A percentile compares a stretch with the other conserved stretches of the same genome.
phyloP scores from a whole-genome alignment of 2,329 filamentous ascomycete species.

The Huntiella bhutanensis region DNA sequence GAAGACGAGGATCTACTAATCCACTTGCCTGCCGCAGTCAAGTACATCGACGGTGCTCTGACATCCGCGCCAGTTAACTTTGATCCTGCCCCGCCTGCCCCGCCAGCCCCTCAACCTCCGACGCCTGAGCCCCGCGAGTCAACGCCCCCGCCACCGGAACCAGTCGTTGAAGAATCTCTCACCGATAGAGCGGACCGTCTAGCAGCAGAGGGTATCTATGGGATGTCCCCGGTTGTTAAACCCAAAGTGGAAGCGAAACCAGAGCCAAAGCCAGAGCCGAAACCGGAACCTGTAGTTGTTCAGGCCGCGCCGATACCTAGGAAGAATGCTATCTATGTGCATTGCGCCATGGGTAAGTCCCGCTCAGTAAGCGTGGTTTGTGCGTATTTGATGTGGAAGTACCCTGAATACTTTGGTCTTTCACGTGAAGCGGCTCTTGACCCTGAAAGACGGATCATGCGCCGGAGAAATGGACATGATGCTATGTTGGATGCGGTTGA shows the following conservation, averaged over 20 bases:
- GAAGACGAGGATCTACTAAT: constrained; percentile 74
- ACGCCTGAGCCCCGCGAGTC: background rate
- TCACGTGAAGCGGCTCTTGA: constrained; percentile 24
- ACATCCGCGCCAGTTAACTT: constrained; percentile 12
- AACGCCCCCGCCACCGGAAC: background rate
- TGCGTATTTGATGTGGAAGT: constrained; percentile 63
- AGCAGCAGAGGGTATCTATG: constrained; percentile 5
- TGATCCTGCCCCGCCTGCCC: constrained; percentile 2
- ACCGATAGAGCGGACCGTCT: constrained; percentile 7
- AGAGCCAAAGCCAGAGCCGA: constrained; percentile 5
- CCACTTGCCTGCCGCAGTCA: constrained; percentile 58
- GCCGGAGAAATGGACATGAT: constrained; percentile 10
- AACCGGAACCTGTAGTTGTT: background rate
- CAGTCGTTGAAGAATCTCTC: constrained; percentile 2
- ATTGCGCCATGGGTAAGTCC: constrained; percentile 90
- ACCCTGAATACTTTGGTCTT: constrained; percentile 32
- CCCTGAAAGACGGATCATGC: constrained; percentile 18
- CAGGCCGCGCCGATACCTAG: background rate
- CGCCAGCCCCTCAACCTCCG: background rate
- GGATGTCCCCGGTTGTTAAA: background rate
- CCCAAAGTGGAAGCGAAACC: background rate
- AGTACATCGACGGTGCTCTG: constrained; percentile 67
- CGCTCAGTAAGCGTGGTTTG: constrained; percentile 70
- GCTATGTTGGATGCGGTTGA: constrained; percentile 36
- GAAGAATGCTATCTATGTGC: constrained; percentile 30